A percentile compares a stretch with the other conserved stretches of the same genome.
These are phyloP conservation scores for Talaromyces ruber DNA, from an alignment of 495 filamentous ascomycete species.

Conservation along the genomic window DNA sequence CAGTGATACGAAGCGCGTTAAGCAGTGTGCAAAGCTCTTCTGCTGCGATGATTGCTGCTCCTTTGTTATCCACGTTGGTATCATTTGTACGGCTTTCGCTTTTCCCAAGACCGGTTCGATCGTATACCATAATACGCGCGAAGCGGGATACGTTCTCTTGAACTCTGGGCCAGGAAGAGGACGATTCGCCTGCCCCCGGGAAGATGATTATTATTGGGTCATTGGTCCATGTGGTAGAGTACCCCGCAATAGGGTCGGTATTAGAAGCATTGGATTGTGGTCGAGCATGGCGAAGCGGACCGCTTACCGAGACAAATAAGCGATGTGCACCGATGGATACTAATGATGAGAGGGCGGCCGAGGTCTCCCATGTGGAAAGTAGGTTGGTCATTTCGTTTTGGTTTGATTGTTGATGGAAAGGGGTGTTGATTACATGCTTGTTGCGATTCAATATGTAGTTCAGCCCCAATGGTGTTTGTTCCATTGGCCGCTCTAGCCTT, in stretches of 20 bases:
- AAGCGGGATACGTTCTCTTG: conserved; percentile 18
- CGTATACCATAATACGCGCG: conserved; percentile 29
- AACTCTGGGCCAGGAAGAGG: conserved; percentile 32
- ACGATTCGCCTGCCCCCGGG: conserved; percentile 35
- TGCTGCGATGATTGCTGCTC: conserved; percentile 16
- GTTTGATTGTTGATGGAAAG: not conserved
- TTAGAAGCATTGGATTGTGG: not conserved
- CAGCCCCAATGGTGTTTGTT: not conserved
- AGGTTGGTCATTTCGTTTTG: not conserved
- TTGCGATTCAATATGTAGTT: not conserved
- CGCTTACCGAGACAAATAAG: conserved; percentile 21
- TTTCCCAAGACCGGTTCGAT: conserved; percentile 32
- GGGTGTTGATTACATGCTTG: not conserved
- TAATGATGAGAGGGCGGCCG: not conserved
- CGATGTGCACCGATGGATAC: conserved; percentile 27
- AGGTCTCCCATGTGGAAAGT: not conserved
- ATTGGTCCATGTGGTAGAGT: not conserved
- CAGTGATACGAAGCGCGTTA: conserved; percentile 5
- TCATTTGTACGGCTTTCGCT: conserved; percentile 17
- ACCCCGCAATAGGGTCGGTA: not conserved
- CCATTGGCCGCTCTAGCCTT: not conserved
- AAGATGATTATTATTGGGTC: conserved; percentile 35
- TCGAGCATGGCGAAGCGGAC: conserved; percentile 11
- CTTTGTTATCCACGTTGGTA: not conserved
- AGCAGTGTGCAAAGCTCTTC: conserved; percentile 26